Evolutionary conservation across 108 stramenopile species (phyloP).

Genomic region (Fistulifera pelliculosa): DNA sequence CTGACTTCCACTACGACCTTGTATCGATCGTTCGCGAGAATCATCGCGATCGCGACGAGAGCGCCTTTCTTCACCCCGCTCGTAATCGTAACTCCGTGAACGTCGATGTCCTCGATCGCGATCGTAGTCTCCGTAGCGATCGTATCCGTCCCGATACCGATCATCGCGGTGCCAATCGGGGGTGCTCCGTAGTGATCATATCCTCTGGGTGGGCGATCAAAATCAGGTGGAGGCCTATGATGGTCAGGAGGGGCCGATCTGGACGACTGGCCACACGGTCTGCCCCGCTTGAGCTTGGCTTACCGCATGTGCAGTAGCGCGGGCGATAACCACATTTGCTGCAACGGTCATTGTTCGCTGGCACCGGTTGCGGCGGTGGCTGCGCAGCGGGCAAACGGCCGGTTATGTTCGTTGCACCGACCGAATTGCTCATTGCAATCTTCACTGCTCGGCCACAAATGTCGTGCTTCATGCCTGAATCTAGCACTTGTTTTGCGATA

Average conservation of each 20-base stretch:
- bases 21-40: conserved; percentile 1
- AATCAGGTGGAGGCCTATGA: conserved; percentile 23
- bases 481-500: conserved; percentile 45
- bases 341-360: conserved; percentile 47
- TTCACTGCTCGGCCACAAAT: conserved; percentile 71
- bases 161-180: conserved; percentile 25
- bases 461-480: conserved; percentile 54
- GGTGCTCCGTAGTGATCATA: conserved; percentile 25
- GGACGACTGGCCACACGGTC: conserved; percentile 11
- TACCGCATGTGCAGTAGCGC: conserved; percentile 69
- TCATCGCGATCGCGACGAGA: not conserved
- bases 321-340: conserved; percentile 74
- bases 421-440: conserved; percentile 78
- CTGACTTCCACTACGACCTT: conserved; percentile 12
- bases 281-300: conserved; percentile 16
- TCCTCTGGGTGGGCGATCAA: conserved; percentile 21
- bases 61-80: conserved; percentile 6
- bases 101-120: conserved; percentile 9
- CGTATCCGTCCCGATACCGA: conserved; percentile 25
- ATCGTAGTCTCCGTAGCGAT: conserved; percentile 10
- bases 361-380: conserved; percentile 10
- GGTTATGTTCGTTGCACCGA: conserved; percentile 43
- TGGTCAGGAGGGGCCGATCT: conserved; percentile 25
- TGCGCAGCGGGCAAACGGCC: conserved; percentile 17
- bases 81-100: conserved; percentile 5